Conservation (phyloP, 2,329 filamentous ascomycete species). For the Xylaria sp. region DNA sequence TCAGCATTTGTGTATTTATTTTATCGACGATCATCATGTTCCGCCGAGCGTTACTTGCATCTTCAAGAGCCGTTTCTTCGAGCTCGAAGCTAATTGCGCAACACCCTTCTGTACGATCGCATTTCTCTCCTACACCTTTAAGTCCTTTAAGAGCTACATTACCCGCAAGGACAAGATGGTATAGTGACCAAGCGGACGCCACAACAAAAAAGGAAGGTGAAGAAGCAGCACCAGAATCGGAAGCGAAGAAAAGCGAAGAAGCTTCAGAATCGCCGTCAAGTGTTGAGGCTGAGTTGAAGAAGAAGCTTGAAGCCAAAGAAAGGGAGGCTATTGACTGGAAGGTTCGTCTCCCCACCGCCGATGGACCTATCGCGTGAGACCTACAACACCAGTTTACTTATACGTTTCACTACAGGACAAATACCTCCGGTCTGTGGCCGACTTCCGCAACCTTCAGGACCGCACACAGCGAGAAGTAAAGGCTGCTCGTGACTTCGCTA, state of each 20-base stretch:
- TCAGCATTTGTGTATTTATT: constrained; percentile 7
- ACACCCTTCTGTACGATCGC: constrained; percentile 53
- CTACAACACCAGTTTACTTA: constrained; percentile 5
- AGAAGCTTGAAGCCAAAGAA: constrained; percentile 74
- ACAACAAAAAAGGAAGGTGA: constrained; percentile 51
- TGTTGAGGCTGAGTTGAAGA: constrained; percentile 59
- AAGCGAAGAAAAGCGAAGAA: constrained; percentile 39
- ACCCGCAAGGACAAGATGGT: constrained; percentile 41
- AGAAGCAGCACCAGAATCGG: constrained; percentile 42
- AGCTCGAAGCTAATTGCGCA: constrained; percentile 52
- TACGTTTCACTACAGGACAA: constrained; percentile 71
- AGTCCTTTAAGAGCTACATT: constrained; percentile 42
- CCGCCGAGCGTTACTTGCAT: constrained; percentile 38
- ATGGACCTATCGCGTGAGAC: not conserved
- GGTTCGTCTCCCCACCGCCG: constrained; percentile 57
- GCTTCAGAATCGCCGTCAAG: constrained; percentile 46
- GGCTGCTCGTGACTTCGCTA: constrained; percentile 86
- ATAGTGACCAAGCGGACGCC: constrained; percentile 46
- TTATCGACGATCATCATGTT: constrained; percentile 36
- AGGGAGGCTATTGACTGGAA: constrained; percentile 82
- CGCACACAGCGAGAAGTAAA: constrained; percentile 91
- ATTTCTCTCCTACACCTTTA: constrained; percentile 47
- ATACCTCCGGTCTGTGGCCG: constrained; percentile 90
- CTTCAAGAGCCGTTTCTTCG: constrained; percentile 38
- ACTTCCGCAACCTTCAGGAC: constrained; percentile 97